Base-by-base conservation (phyloP, 768 basidiomycete genomes). In the Mycena leptocephala region DNA sequence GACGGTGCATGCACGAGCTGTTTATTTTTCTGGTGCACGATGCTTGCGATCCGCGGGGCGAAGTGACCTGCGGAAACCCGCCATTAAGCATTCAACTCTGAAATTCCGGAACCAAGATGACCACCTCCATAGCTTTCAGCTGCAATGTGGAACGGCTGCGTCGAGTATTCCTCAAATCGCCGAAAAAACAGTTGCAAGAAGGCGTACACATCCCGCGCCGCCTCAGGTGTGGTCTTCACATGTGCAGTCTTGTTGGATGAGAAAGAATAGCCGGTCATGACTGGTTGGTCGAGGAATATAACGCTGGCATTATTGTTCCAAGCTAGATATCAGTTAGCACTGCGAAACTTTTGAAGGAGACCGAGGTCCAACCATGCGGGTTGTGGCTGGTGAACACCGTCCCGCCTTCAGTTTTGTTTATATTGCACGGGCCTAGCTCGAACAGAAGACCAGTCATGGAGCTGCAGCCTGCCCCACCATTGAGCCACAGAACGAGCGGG, bases 371-470 rank as follows among this genome's bases (percentile, higher is more conserved):
- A 66, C 43, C 41, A 64, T 64, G 63, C 63, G 63, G 63, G 37
- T 99, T 98, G 80, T 81, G 80, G 1, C 90, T 92, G 18, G 92
- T 93, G 85, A 72, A 65, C 14, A 58, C 59, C 26, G 62, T 58
- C 53, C 63, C 63, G 28, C 92, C 93, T 67, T 86, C 96, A 0
- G 92, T 87, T 51, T 95, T 86, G 18, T 89, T 85, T 76, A 99
- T 88, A 35, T 84, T 85, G 86, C 97, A 99, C 0, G 98, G 97
- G 0, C 97, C 98, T n/a, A 98, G 92, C 82, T 99, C 97, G 79
- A 97, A 96, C n/a, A 99, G 88, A 26, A 98, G 90, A 10, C 97
- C 97, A 0, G 95, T 94, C 10, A 93, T 92, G 7, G 93, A 94
- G 70, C 91, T 93, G 84, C 92, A 93, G 5, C 64, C 91, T 24